A percentile compares a stretch with the other conserved stretches of the same genome.
Evolutionary conservation across 179 eudicot genomes (phyloP).

Genomic region (Beta corolliflora): DNA sequence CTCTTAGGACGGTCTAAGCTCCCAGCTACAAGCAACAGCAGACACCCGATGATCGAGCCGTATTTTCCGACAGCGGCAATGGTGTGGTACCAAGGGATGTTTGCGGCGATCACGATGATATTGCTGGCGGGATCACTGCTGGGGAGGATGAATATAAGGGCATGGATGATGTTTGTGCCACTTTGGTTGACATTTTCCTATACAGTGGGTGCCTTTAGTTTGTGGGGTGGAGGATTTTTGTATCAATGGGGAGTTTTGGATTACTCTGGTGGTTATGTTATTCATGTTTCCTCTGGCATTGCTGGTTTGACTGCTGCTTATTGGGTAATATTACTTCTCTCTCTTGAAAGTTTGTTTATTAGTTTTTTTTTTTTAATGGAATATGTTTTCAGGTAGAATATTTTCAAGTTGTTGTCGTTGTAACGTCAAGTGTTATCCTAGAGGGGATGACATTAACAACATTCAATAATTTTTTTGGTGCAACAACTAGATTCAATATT

Average conservation of each 20-base stretch:
- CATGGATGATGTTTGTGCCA: conserved; percentile 68
- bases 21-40: conserved; percentile 30
- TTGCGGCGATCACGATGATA: conserved; percentile 52
- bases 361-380: neutral
- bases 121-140: conserved; percentile 50
- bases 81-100: conserved; percentile 63
- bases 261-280: conserved; percentile 58
- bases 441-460: too few species aligned
- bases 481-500: too few species aligned
- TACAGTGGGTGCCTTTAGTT: conserved; percentile 55
- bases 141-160: conserved; percentile 57
- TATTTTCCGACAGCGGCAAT: conserved; percentile 47
- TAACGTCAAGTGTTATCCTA: too few species aligned
- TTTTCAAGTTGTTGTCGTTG: too few species aligned
- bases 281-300: conserved; percentile 61
- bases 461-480: too few species aligned
- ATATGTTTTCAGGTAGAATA: neutral
- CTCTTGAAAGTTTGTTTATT: neutral
- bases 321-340: conserved; percentile 36
- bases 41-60: conserved; percentile 11
- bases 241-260: conserved; percentile 63
- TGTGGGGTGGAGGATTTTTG: conserved; percentile 66
- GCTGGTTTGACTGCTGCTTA: conserved; percentile 64
- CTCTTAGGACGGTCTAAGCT: conserved; percentile 37
- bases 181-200: conserved; percentile 55